phyloP scores from a whole-genome alignment of 1,284 basidiomycete species.

The Athelia sp. region DNA sequence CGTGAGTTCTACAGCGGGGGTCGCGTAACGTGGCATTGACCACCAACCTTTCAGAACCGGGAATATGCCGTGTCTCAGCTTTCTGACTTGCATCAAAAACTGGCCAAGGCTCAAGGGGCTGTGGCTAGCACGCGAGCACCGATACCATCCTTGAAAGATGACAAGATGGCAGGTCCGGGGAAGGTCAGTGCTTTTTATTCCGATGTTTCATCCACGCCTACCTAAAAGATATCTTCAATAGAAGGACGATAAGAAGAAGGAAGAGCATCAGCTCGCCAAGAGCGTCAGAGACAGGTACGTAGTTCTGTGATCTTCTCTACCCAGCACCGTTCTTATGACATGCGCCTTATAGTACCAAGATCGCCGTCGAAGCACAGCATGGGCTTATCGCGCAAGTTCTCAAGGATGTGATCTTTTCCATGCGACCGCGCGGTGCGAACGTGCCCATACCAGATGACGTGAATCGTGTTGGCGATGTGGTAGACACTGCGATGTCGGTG shows the following conservation, averaged over 20 bases:
- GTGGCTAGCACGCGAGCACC: constrained; percentile 53
- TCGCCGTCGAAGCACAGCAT: constrained; percentile 86
- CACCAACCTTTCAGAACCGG: constrained; percentile 61
- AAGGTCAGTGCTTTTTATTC: constrained; percentile 27
- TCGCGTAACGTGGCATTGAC: constrained; percentile 2
- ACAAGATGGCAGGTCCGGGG: constrained; percentile 31
- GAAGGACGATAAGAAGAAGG: constrained; percentile 73
- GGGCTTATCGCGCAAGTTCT: constrained; percentile 86
- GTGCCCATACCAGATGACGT: background rate
- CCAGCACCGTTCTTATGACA: too few species aligned
- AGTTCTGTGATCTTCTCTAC: too few species aligned
- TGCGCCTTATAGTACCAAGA: constrained; percentile 71
- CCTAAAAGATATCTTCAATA: constrained; percentile 4
- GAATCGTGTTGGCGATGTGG: constrained; percentile 22
- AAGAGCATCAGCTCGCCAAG: constrained; percentile 75
- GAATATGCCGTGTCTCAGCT: constrained; percentile 89
- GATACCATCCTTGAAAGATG: constrained; percentile 44
- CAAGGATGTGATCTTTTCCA: constrained; percentile 82
- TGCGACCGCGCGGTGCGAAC: constrained; percentile 37
- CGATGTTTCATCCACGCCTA: constrained; percentile 1
- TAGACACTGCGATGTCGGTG: constrained; percentile 35
- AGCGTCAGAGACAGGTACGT: constrained; percentile 79
- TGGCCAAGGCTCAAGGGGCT: constrained; percentile 57
- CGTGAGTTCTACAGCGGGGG: constrained; percentile 42
- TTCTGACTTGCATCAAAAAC: constrained; percentile 83